Base-by-base conservation (phyloP, 108 stramenopile genomes). In the Parietichytrium sp. region DNA sequence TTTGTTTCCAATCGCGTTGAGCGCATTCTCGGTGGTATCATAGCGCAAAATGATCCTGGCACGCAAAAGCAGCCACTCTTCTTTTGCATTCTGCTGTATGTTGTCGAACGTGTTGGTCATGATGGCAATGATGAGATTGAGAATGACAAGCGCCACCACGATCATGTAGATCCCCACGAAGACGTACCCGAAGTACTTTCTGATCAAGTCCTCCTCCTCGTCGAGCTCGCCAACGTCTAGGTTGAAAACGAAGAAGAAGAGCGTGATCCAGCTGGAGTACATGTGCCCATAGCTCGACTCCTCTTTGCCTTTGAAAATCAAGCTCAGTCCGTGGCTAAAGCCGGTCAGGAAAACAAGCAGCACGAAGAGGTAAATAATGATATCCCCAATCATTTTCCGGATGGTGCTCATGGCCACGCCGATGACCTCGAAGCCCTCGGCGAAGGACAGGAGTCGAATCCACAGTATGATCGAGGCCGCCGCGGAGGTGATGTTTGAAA, bases 61-160 rank as follows among this genome's bases (percentile, higher is more conserved):
- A 38, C 55, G 55, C 29, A 42, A 38, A 4, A 72, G 38, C 36
- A 72, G 29, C 55, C 55, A 72, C 38, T 72, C 36, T 23, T 72
- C 55, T 23, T 72, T 72, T n/a, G 55, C 55, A 0, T 72, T 72
- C 6, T 72, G 55, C 38, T 72, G 55, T 8, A 72, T 72, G 7
- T 72, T 38, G 18, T 72, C 55, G 42, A 72, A 72, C 36, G 55
- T 72, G 55, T 72, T 72, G 55, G 55, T 72, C 55, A 72, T 72
- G 55, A 72, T 72, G 29, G 55, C 55, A 23, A 72, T 72, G 38
- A 72, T 72, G 1, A 72, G 36, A 18, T 72, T 72, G 0, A 72
- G 55, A 72, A 72, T 72, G 38, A 72, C 55, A 23, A 72, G 55
- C 38, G 55, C 55, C 30, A 72, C 55, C 7, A 72, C 55, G 29